Percentiles rank a stretch among this genome's conserved stretches.
Conservation (phyloP, 176 grass and related monocot species). For the Cenchrus americanus region DNA sequence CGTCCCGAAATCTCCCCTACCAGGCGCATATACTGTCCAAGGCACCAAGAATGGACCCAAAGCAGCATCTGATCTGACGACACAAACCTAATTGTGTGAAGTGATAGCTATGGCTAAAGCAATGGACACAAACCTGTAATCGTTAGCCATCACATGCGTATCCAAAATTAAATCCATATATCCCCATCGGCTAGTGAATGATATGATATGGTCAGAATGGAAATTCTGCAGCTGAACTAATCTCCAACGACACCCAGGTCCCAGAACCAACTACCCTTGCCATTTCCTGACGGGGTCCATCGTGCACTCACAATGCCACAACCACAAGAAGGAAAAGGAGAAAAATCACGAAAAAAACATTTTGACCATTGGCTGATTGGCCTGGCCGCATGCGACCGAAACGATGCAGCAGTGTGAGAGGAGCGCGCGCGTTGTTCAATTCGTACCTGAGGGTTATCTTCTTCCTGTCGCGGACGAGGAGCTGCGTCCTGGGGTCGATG, state of each 20-base stretch:
- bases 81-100: not conserved
- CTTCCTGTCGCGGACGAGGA: slow-evolving; percentile 70
- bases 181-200: not conserved
- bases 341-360: not conserved
- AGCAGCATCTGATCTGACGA: not conserved
- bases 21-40: not conserved
- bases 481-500: slow-evolving; percentile 81
- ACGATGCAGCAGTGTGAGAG: not conserved
- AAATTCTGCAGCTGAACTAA: not conserved
- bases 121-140: too few relatives aligned
- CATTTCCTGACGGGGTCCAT: not conserved
- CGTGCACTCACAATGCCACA: not conserved
- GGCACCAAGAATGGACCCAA: not conserved
- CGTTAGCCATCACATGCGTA: not conserved
- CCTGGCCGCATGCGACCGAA: too few relatives aligned
- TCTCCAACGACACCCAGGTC: not conserved
- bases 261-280: not conserved
- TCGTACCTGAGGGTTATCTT: slow-evolving; percentile 71
- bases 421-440: too few relatives aligned
- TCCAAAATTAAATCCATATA: not conserved
- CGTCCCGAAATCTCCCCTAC: not conserved
- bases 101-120: not conserved
- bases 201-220: not conserved
- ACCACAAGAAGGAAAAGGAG: not conserved
- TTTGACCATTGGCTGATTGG: too few relatives aligned